These are phyloP conservation scores for Trichoderma guizhouense DNA, from an alignment of 2,329 filamentous ascomycete species.

Conservation along the genomic window DNA sequence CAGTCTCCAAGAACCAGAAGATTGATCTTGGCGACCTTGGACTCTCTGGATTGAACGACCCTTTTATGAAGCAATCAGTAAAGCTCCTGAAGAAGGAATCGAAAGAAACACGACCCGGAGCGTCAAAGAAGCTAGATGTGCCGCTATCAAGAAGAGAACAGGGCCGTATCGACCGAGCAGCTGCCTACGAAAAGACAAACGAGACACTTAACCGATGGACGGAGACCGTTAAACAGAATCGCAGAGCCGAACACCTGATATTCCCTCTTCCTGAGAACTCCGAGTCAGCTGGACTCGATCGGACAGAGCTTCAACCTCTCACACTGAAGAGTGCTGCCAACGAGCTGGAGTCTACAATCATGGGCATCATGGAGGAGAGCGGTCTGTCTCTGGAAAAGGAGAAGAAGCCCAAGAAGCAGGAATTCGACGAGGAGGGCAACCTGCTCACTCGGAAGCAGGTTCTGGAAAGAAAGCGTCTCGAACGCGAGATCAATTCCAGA, in stretches of 20 bases:
- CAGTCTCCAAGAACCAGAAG: slow-evolving; percentile 59
- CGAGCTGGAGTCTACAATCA: slow-evolving; percentile 80
- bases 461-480: slow-evolving; percentile 70
- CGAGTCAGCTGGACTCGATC: slow-evolving; percentile 56
- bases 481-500: slow-evolving; percentile 80
- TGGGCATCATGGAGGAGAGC: slow-evolving; percentile 85
- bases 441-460: slow-evolving; percentile 69
- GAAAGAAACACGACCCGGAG: slow-evolving; percentile 45
- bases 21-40: slow-evolving; percentile 73
- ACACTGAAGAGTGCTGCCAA: slow-evolving; percentile 64
- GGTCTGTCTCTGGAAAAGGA: slow-evolving; percentile 59
- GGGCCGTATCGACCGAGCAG: slow-evolving; percentile 74
- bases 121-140: slow-evolving; percentile 68
- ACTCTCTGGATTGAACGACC: slow-evolving; percentile 68
- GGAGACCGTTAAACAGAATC: slow-evolving; percentile 92
- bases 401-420: slow-evolving; percentile 51
- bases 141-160: slow-evolving; percentile 84
- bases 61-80: slow-evolving; percentile 71
- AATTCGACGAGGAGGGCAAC: slow-evolving; percentile 68
- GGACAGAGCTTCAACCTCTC: slow-evolving; percentile 62
- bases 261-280: slow-evolving; percentile 80
- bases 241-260: slow-evolving; percentile 81
- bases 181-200: slow-evolving; percentile 86
- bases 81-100: slow-evolving; percentile 68
- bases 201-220: slow-evolving; percentile 88